Base-by-base conservation (phyloP, 306 rosid genomes). In the Cercis canadensis region DNA sequence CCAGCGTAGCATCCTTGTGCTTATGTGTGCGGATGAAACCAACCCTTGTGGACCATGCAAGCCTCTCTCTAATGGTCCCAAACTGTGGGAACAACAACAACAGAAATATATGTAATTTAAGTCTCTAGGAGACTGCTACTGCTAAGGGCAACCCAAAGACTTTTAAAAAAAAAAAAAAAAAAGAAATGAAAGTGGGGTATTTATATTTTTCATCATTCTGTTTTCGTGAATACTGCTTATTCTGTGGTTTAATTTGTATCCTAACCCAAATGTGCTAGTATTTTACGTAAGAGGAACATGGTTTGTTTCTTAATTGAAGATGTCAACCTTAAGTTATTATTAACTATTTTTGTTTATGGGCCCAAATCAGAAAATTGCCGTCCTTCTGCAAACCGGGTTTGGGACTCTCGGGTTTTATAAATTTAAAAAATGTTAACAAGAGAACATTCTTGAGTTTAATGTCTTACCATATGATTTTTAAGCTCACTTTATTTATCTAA, bases 31-130 rank as follows among this genome's bases (percentile, higher is more conserved):
- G 78, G 74, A 65, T 75, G 75, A 74, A 81, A 57, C 67, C 69
- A 62, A 60, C 55, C 75, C 76, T 62, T 57, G 51, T 70, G 29
- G 29, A 24, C 29, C 29, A 24, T 24, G 29, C 29, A 24, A 1
- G 29, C 29, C 29, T 24, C 29, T 24, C 29, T 24, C 43, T 2
- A 37, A 70, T 70, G 90, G 90, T 79, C 94, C 86, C 83, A 45
- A 72, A 29, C 53, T 75, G 36, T 51, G 64, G 51, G 49, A 76
- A 34, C 31, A 40, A 31, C 39, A 10, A 10, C 61, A 66, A 46
- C 44, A 41, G 36, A 75, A 39, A 69, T 52, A 69, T 52, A 24
- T 57, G 51, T 4, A 34, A 24, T 43, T 68, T 11, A 2, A 17
- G 1, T 17, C 3, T 1, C 1, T 12, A n/a, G 56, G 54, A 56